Percentiles rank a stretch among this genome's conserved stretches.
Evolutionary conservation across 805 yeast species (phyloP).

Genomic region (Candida tibetensis): DNA sequence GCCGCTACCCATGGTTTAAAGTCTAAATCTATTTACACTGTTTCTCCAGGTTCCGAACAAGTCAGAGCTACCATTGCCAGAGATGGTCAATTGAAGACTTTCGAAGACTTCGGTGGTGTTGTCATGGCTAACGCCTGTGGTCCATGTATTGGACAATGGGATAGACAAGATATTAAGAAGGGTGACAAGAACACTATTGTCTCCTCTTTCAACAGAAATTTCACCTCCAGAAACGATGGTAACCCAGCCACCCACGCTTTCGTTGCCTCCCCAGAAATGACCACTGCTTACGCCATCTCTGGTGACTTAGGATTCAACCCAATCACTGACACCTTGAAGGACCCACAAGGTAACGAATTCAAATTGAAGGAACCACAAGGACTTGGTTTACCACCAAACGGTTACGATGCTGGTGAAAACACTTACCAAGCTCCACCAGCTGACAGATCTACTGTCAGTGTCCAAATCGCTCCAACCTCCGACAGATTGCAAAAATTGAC

Average conservation of each 20-base stretch:
- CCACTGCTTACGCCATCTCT: conserved; percentile 91
- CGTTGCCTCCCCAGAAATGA: conserved; percentile 95
- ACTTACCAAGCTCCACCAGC: conserved; percentile 97
- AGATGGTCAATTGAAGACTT: conserved; percentile 82
- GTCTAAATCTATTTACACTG: conserved; percentile 84
- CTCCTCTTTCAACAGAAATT: conserved; percentile 96
- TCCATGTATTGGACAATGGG: conserved; percentile 99
- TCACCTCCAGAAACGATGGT: conserved; percentile 97
- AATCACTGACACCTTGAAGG: conserved; percentile 82
- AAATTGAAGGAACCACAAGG: conserved; percentile 85
- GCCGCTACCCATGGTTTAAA: conserved; percentile 84
- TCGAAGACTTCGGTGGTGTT: conserved; percentile 83
- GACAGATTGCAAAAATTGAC: conserved; percentile 94
- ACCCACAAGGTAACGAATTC: conserved; percentile 87
- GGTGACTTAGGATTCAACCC: conserved; percentile 98
- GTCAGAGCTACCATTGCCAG: conserved; percentile 95
- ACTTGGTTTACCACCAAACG: conserved; percentile 83
- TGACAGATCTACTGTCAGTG: conserved; percentile 73
- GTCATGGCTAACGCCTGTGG: conserved; percentile 98
- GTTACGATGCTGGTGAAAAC: conserved; percentile 91
- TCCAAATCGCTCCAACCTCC: conserved; percentile 80
- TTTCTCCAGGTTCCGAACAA: conserved; percentile 98
- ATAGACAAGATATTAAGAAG: conserved; percentile 86
- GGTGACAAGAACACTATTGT: conserved; percentile 96
- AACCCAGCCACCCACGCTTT: conserved; percentile 97